Evolutionary conservation across 805 yeast genomes (phyloP).

Genomic region (Metahyphopichia silvanorum): DNA sequence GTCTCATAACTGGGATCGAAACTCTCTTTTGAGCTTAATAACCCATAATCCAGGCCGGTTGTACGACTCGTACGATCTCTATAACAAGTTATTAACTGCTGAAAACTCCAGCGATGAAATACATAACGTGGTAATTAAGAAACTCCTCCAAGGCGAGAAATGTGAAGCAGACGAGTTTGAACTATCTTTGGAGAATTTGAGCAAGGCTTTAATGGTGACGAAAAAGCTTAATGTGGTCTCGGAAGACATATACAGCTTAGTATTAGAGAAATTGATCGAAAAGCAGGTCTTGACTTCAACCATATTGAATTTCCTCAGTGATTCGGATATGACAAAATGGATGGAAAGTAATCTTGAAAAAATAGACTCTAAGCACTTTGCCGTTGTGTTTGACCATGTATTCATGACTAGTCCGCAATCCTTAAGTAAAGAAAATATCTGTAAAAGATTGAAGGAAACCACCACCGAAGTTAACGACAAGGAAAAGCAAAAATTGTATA

Average conservation of each 20-base stretch:
- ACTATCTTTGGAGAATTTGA: slow-evolving; percentile 8
- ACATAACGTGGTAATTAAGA: slow-evolving; percentile 26
- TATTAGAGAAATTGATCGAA: slow-evolving; percentile 7
- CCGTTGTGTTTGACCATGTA: slow-evolving; percentile 10
- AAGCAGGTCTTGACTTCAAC: slow-evolving; percentile 1
- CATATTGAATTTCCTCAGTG: slow-evolving; percentile 3
- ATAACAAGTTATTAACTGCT: slow-evolving; percentile 20
- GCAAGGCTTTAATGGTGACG: slow-evolving; percentile 10
- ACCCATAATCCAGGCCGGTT: slow-evolving; percentile 53
- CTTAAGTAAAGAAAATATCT: background rate
- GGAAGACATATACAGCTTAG: background rate
- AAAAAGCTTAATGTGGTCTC: slow-evolving; percentile 4
- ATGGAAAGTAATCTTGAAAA: slow-evolving; percentile 7
- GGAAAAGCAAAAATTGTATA: slow-evolving; percentile 2
- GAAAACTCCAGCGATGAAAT: slow-evolving; percentile 16
- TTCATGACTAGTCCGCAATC: slow-evolving; percentile 2
- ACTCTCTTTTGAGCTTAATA: slow-evolving; percentile 20
- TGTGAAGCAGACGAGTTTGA: slow-evolving; percentile 28
- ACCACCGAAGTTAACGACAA: background rate
- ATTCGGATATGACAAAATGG: background rate
- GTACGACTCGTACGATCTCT: slow-evolving; percentile 46
- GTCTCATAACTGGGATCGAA: slow-evolving; percentile 13
- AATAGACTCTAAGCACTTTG: slow-evolving; percentile 13
- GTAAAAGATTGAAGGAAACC: background rate
- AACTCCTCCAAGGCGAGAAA: slow-evolving; percentile 36